Evolutionary conservation across 805 yeast genomes (phyloP).

Genomic region (Lachancea sp.): DNA sequence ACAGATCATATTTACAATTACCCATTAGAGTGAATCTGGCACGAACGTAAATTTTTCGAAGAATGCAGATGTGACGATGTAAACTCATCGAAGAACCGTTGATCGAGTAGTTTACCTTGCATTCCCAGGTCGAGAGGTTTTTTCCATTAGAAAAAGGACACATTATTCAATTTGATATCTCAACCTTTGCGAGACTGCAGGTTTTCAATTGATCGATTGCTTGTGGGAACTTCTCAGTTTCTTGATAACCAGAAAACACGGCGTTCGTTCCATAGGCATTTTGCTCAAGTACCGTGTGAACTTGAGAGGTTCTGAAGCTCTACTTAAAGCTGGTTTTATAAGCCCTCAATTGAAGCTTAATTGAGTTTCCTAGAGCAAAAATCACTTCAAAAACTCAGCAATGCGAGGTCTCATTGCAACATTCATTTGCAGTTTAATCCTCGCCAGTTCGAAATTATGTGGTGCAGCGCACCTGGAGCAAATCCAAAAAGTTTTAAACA

Average conservation of each 20-base stretch:
- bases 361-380: background rate
- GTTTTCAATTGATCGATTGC: no score
- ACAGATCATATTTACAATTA: slow-evolving; percentile 1
- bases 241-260: no score
- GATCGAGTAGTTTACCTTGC: background rate
- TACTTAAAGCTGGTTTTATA: no score
- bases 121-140: background rate
- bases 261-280: no score
- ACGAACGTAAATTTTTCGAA: background rate
- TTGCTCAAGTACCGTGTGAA: no score
- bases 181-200: no score
- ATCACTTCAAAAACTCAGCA: background rate
- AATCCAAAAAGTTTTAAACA: slow-evolving; percentile 14
- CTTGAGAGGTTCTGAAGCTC: no score
- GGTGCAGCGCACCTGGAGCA: slow-evolving; percentile 18
- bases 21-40: slow-evolving; percentile 1
- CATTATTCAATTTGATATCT: no score
- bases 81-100: slow-evolving; percentile 1
- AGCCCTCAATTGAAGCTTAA: no score
- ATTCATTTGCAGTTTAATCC: background rate
- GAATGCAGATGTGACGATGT: slow-evolving; percentile 3
- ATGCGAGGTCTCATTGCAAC: background rate
- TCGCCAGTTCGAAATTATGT: slow-evolving; percentile 1
- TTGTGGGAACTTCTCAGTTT: no score
- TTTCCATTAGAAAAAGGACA: background rate